Percentiles rank a stretch among this genome's conserved stretches.
Conservation (phyloP, 2,329 filamentous ascomycete genomes). For the Cadophora gregata region DNA sequence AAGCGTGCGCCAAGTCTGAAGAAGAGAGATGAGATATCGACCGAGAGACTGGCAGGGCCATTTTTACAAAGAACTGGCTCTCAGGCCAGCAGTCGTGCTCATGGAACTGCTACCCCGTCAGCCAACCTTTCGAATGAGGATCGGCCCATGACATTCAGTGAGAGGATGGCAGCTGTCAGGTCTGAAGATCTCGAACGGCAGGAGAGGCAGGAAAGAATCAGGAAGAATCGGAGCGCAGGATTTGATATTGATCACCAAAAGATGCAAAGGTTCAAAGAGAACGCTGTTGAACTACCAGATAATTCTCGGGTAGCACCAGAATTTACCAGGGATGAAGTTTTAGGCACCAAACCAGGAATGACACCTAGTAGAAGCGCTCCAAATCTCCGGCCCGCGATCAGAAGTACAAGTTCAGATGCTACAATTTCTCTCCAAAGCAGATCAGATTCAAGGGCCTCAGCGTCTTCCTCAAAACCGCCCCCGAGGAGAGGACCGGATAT, state of each 20-base stretch:
- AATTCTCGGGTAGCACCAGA: constrained; percentile 54
- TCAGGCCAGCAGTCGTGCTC: constrained; percentile 34
- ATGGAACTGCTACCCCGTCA: constrained; percentile 28
- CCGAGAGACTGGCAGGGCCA: constrained; percentile 45
- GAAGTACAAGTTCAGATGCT: constrained; percentile 23
- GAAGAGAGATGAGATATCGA: constrained; percentile 42
- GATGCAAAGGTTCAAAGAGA: constrained; percentile 64
- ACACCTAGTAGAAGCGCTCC: constrained; percentile 50
- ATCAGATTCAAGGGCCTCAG: constrained; percentile 33
- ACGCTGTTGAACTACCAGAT: constrained; percentile 60
- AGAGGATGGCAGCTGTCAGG: constrained; percentile 78
- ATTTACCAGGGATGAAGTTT: constrained; percentile 70
- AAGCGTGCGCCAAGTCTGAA: constrained; percentile 69
- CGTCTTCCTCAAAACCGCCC: constrained; percentile 13
- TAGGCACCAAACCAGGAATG: constrained; percentile 45
- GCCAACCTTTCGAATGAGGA: constrained; percentile 37
- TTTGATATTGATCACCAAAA: constrained; percentile 64
- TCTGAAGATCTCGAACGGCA: constrained; percentile 57
- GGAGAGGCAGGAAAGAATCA: constrained; percentile 59
- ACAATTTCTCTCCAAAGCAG: constrained; percentile 25
- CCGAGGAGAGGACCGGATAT: constrained; percentile 21
- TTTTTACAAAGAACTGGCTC: constrained; percentile 53
- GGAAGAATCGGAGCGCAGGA: constrained; percentile 57
- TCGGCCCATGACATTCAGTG: constrained; percentile 73
- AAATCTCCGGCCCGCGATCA: constrained; percentile 35